phyloP scores from a whole-genome alignment of 2,329 filamentous ascomycete species.

The Alternaria incomplexa region DNA sequence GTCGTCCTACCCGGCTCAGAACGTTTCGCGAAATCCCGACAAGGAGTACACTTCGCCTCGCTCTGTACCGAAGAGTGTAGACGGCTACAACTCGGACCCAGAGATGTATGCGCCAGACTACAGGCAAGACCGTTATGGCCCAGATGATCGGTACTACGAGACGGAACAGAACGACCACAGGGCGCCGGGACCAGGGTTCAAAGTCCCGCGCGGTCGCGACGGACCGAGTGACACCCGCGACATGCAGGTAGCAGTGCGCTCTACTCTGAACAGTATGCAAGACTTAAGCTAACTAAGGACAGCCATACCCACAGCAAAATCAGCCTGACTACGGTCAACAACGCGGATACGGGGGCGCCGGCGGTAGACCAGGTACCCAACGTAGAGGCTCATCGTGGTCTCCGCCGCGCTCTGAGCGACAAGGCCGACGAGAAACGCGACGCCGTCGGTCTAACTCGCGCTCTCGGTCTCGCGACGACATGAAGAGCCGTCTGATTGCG shows the following conservation, averaged over 20 bases:
- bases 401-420: slow-evolving; percentile 28
- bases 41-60: slow-evolving; percentile 9
- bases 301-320: slow-evolving; percentile 3
- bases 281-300: slow-evolving; percentile 1
- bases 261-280: not conserved
- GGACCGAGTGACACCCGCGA: slow-evolving; percentile 14
- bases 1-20: not conserved
- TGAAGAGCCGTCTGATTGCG: slow-evolving; percentile 30
- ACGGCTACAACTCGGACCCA: slow-evolving; percentile 2
- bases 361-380: slow-evolving; percentile 23
- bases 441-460: slow-evolving; percentile 25
- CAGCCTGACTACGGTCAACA: slow-evolving; percentile 10
- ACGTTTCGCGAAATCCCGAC: slow-evolving; percentile 4
- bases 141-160: slow-evolving; percentile 20
- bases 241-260: slow-evolving; percentile 25
- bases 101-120: slow-evolving; percentile 29
- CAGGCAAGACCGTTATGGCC: slow-evolving; percentile 17
- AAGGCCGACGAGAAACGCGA: slow-evolving; percentile 15
- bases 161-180: slow-evolving; percentile 22
- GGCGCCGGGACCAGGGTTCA: slow-evolving; percentile 18
- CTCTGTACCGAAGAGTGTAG: not conserved
- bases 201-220: slow-evolving; percentile 18
- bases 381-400: slow-evolving; percentile 38
- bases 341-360: not conserved
- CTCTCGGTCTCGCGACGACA: slow-evolving; percentile 30